phyloP scores from a whole-genome alignment of 2,329 filamentous ascomycete species.

The Diaporthe amygdali region DNA sequence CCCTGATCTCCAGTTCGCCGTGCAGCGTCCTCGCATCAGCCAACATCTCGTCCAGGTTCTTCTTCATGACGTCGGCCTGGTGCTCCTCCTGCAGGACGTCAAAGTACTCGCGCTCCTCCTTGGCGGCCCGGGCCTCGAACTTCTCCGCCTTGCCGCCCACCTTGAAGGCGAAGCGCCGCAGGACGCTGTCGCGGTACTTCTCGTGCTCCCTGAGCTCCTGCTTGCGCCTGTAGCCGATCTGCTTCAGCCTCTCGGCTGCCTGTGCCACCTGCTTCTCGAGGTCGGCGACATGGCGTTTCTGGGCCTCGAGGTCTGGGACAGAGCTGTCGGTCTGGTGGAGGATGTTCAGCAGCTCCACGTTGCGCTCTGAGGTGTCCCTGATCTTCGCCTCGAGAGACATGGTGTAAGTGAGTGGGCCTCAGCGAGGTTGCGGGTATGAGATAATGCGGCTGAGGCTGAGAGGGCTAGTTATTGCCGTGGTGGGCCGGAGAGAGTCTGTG shows the following conservation, averaged over 20 bases:
- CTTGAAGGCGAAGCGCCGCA: constrained; percentile 57
- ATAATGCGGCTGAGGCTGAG: neutral
- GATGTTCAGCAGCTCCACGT: constrained; percentile 49
- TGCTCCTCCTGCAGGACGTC: constrained; percentile 55
- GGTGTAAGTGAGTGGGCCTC: neutral
- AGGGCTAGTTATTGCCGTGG: too few relatives aligned
- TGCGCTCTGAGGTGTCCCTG: constrained; percentile 43
- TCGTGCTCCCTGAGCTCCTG: constrained; percentile 57
- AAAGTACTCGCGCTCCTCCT: constrained; percentile 61
- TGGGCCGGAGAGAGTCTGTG: neutral
- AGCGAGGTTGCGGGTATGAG: neutral
- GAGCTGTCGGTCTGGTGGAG: constrained; percentile 57
- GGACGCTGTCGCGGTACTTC: constrained; percentile 56
- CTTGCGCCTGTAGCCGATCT: constrained; percentile 45
- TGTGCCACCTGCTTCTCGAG: constrained; percentile 46
- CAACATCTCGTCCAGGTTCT: constrained; percentile 45
- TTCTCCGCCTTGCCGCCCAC: constrained; percentile 54
- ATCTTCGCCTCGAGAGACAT: constrained; percentile 44
- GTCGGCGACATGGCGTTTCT: constrained; percentile 49
- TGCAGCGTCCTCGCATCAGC: constrained; percentile 43
- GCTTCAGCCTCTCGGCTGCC: constrained; percentile 42
- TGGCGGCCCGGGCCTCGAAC: constrained; percentile 53
- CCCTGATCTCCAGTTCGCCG: constrained; percentile 41
- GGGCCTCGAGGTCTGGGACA: constrained; percentile 48
- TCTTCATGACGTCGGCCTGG: constrained; percentile 47